A percentile compares a stretch with the other conserved stretches of the same genome.
These are phyloP conservation scores for Telopea speciosissima DNA, from an alignment of 177 flowering plant species.

Conservation along the genomic window DNA sequence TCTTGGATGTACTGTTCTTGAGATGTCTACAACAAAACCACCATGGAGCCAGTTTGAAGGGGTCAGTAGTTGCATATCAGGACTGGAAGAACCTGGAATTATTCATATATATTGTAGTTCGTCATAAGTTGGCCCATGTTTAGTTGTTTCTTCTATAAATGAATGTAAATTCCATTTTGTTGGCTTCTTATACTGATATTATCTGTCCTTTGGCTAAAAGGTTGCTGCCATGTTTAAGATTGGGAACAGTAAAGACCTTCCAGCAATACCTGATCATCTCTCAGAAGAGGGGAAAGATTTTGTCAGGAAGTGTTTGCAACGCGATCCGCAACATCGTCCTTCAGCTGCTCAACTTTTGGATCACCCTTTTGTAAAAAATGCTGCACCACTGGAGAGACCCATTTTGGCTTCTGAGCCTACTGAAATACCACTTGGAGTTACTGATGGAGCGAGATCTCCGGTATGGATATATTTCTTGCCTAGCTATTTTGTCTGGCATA, in stretches of 20 bases:
- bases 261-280: conserved; percentile 68
- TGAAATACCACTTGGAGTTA: conserved; percentile 25
- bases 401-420: conserved; percentile 29
- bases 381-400: conserved; percentile 44
- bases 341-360: conserved; percentile 67
- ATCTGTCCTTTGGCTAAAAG: conserved; percentile 25
- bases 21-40: conserved; percentile 89
- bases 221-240: conserved; percentile 67
- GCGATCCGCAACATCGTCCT: conserved; percentile 64
- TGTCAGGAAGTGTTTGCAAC: conserved; percentile 64
- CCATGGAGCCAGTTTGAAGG: conserved; percentile 95
- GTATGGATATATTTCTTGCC: conserved; percentile 21
- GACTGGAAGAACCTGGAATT: not conserved
- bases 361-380: conserved; percentile 65
- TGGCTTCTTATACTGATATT: not conserved
- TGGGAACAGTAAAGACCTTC: conserved; percentile 85
- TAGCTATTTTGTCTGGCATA: not conserved
- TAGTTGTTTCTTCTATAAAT: conserved; percentile 2
- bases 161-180: not conserved
- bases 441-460: conserved; percentile 34
- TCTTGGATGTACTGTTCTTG: conserved; percentile 88
- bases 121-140: not conserved
- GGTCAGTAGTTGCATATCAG: conserved; percentile 39
- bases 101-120: not conserved
- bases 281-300: conserved; percentile 78